Conservation (phyloP, 371 early-diverging fungal genomes). For the Mortierella sp. region DNA sequence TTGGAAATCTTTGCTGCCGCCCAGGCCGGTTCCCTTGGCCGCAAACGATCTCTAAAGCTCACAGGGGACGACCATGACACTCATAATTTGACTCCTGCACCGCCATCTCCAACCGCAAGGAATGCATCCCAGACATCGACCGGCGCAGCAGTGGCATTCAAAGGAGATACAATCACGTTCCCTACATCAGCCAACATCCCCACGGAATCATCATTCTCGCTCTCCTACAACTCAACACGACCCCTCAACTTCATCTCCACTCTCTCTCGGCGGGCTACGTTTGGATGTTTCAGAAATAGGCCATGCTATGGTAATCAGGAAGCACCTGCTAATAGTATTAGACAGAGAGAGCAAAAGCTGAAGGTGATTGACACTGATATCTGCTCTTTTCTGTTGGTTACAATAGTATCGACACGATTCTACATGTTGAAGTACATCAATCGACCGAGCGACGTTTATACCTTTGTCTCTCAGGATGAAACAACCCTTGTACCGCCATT, state of each 20-base stretch:
- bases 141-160: neutral
- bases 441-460: slow-evolving; percentile 38
- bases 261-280: slow-evolving; percentile 22
- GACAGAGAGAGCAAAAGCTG: too few relatives aligned
- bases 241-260: slow-evolving; percentile 20
- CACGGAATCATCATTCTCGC: slow-evolving; percentile 12
- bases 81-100: neutral
- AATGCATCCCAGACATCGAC: neutral
- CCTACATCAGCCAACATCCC: slow-evolving; percentile 1
- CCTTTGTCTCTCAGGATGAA: slow-evolving; percentile 42
- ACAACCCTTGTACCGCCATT: slow-evolving; percentile 51
- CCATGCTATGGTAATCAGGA: slow-evolving; percentile 38
- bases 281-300: slow-evolving; percentile 16
- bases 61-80: slow-evolving; percentile 20
- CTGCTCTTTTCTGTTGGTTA: neutral
- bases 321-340: too few relatives aligned
- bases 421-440: slow-evolving; percentile 38
- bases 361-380: too few relatives aligned
- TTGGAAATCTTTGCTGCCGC: slow-evolving; percentile 50
- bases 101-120: neutral
- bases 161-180: neutral
- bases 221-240: slow-evolving; percentile 19
- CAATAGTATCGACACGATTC: slow-evolving; percentile 35
- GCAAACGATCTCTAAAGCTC: slow-evolving; percentile 47
- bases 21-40: slow-evolving; percentile 27